phyloP scores from a whole-genome alignment of 306 rosid genomes.

The Benincasa hispida region DNA sequence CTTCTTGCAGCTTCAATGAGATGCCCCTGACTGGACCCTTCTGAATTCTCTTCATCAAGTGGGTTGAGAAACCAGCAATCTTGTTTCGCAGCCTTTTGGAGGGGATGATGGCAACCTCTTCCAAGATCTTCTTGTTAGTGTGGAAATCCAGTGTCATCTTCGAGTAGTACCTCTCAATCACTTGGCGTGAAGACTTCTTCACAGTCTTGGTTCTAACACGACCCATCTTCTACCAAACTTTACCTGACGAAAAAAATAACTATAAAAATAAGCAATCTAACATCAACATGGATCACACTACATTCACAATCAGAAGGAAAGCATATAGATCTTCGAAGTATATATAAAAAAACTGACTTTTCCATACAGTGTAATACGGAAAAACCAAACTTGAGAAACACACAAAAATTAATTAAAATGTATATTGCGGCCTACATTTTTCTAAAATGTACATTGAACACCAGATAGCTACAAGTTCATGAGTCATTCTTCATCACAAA shows the following conservation, averaged over 20 bases:
- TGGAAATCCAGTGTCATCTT: slow-evolving; percentile 22
- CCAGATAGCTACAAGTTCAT: not conserved
- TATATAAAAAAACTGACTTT: not conserved
- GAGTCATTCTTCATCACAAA: not conserved
- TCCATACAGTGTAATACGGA: not conserved
- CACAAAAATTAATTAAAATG: not conserved
- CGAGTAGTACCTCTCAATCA: slow-evolving; percentile 24
- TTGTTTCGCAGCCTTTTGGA: slow-evolving; percentile 23
- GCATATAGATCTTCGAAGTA: too few relatives aligned
- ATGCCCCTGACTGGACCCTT: slow-evolving; percentile 27
- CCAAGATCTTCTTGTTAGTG: slow-evolving; percentile 26
- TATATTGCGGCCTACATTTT: not conserved
- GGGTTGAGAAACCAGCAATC: slow-evolving; percentile 31
- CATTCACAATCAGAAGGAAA: not conserved
- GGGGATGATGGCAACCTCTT: slow-evolving; percentile 22
- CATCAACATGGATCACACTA: not conserved
- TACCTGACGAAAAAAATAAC: not conserved
- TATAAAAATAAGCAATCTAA: not conserved
- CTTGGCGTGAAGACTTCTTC: slow-evolving; percentile 28
- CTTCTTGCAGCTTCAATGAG: slow-evolving; percentile 25
- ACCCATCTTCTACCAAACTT: slow-evolving; percentile 12
- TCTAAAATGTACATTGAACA: not conserved
- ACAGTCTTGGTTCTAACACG: slow-evolving; percentile 30
- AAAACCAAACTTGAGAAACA: not conserved
- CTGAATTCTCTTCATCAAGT: slow-evolving; percentile 31